These are phyloP conservation scores for Mucor plumbeus DNA, from an alignment of 371 early-diverging fungal species.

Conservation along the genomic window DNA sequence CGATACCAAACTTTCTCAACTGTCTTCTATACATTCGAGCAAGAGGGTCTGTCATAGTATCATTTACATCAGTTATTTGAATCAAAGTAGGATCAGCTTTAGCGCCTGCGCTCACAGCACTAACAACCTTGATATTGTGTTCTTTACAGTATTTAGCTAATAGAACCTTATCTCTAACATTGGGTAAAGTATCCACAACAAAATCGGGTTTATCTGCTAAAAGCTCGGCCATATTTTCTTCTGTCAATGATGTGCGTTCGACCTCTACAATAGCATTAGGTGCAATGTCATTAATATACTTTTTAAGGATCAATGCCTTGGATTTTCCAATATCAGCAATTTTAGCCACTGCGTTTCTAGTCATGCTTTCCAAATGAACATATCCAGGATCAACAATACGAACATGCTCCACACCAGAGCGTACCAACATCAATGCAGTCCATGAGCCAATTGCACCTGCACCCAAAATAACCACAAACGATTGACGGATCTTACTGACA, in stretches of 20 bases:
- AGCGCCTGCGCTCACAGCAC: constrained; percentile 93
- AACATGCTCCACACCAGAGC: constrained; percentile 86
- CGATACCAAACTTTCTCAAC: constrained; percentile 74
- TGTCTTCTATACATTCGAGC: constrained; percentile 84
- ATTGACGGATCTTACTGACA: constrained; percentile 61
- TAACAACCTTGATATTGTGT: constrained; percentile 72
- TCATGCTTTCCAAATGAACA: constrained; percentile 83
- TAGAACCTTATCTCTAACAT: constrained; percentile 87
- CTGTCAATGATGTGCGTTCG: constrained; percentile 67
- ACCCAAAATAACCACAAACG: constrained; percentile 92
- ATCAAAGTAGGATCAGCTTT: constrained; percentile 94
- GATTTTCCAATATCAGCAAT: constrained; percentile 86
- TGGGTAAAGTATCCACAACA: constrained; percentile 89
- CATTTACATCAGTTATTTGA: constrained; percentile 90
- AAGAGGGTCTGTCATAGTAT: constrained; percentile 89
- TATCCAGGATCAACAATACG: constrained; percentile 93
- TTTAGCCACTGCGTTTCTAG: constrained; percentile 89
- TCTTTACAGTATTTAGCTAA: constrained; percentile 84
- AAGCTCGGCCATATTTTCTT: constrained; percentile 63
- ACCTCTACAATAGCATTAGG: constrained; percentile 83
- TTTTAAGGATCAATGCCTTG: constrained; percentile 78
- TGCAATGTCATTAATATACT: constrained; percentile 71
- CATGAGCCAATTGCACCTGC: constrained; percentile 96
- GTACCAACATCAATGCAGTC: constrained; percentile 88
- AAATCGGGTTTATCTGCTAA: constrained; percentile 71